A percentile compares a stretch with the other conserved stretches of the same genome.
phyloP scores from a whole-genome alignment of 106 monocot species.

The Dendrobium catenatum region DNA sequence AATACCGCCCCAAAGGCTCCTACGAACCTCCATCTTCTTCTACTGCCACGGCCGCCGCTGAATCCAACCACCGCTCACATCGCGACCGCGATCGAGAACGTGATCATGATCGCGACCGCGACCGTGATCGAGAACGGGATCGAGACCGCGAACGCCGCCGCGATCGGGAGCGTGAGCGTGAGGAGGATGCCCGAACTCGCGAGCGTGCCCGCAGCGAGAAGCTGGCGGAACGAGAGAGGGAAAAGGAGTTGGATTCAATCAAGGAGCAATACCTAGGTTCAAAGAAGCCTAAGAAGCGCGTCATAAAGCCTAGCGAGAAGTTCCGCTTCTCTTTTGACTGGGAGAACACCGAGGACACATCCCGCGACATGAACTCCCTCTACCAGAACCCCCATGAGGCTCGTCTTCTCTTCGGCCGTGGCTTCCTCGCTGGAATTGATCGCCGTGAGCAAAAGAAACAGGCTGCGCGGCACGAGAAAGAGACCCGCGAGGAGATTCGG shows the following conservation, averaged over 20 bases:
- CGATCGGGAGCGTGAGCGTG: constrained; percentile 23
- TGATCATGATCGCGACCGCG: constrained; percentile 4
- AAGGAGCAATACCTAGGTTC: constrained; percentile 95
- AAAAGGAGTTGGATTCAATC: constrained; percentile 90
- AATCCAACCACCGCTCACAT: neutral
- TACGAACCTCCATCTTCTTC: constrained; percentile 10
- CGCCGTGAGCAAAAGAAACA: constrained; percentile 95
- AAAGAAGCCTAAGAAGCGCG: constrained; percentile 96
- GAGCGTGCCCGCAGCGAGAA: constrained; percentile 51
- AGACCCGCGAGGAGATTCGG: constrained; percentile 78
- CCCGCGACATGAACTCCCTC: constrained; percentile 85
- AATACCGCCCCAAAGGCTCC: constrained; percentile 10
- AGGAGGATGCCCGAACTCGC: constrained; percentile 23
- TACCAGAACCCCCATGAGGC: constrained; percentile 96
- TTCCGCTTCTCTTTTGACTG: constrained; percentile 98
- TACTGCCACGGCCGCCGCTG: constrained; percentile 1
- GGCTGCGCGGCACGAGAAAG: constrained; percentile 69
- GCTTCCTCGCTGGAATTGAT: constrained; percentile 83
- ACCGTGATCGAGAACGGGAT: constrained; percentile 32
- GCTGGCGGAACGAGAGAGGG: constrained; percentile 75
- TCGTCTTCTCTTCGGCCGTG: constrained; percentile 79
- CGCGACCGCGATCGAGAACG: constrained; percentile 28
- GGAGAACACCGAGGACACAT: constrained; percentile 99
- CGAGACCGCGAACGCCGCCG: constrained; percentile 9
- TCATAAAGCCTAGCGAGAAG: constrained; percentile 97